These are phyloP conservation scores for Saccharomyces uvarum DNA, from an alignment of 1,139 yeast genomes.

Conservation along the genomic window DNA sequence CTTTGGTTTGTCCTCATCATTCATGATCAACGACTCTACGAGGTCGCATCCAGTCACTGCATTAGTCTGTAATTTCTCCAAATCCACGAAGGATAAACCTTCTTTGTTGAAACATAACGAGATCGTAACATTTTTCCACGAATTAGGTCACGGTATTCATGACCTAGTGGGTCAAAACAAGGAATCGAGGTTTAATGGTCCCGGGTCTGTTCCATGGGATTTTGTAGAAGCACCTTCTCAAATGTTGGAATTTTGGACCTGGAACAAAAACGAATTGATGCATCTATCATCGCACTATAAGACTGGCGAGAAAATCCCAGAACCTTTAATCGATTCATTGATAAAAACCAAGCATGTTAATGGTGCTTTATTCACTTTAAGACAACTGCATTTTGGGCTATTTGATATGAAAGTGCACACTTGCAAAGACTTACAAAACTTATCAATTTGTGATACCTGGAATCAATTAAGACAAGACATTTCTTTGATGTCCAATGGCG, in stretches of 20 bases:
- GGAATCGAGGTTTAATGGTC: conserved; percentile 63
- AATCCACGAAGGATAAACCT: conserved; percentile 64
- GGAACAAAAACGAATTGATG: conserved; percentile 59
- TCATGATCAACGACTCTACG: conserved; percentile 39
- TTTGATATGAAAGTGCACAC: conserved; percentile 72
- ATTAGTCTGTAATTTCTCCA: conserved; percentile 77
- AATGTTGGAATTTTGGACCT: conserved; percentile 83
- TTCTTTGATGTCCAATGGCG: conserved; percentile 50
- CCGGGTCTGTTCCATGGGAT: conserved; percentile 67
- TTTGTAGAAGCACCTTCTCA: conserved; percentile 89
- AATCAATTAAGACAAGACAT: conserved; percentile 53
- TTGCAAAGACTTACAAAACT: conserved; percentile 35
- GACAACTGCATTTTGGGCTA: conserved; percentile 70
- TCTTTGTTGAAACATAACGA: conserved; percentile 71
- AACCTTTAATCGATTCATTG: conserved; percentile 52
- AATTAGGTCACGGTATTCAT: conserved; percentile 84
- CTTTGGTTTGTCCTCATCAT: conserved; percentile 64
- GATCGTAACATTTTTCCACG: conserved; percentile 81
- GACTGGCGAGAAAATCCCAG: conserved; percentile 51
- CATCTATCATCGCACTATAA: conserved; percentile 59
- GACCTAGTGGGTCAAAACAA: conserved; percentile 60
- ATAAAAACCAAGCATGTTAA: conserved; percentile 66
- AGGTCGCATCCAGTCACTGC: conserved; percentile 65
- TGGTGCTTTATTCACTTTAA: conserved; percentile 59
- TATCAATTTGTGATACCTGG: conserved; percentile 53